Evolutionary conservation across 352 stramenopile species (phyloP).

Genomic region (Globisporangium paddicum): DNA sequence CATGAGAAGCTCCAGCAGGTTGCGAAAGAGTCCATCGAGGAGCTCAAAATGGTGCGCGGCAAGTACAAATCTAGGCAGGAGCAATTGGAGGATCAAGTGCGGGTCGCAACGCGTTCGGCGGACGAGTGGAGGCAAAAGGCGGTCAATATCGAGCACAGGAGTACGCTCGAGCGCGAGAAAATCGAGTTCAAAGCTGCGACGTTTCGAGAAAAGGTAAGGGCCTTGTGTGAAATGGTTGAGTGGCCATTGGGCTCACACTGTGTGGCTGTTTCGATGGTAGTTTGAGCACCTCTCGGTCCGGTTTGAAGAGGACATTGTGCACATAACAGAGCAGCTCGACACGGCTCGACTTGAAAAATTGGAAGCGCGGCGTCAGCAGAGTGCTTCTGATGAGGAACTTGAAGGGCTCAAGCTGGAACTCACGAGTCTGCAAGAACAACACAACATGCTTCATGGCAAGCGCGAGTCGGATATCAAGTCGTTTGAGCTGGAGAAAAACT

Average conservation of each 20-base stretch:
- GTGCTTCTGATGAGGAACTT: background rate
- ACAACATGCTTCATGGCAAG: background rate
- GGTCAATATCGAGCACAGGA: constrained; percentile 15
- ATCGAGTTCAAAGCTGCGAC: constrained; percentile 20
- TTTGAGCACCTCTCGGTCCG: constrained; percentile 11
- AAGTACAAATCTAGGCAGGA: constrained; percentile 43
- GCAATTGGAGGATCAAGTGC: constrained; percentile 30
- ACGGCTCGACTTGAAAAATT: constrained; percentile 5
- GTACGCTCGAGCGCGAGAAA: constrained; percentile 17
- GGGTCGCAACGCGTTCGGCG: constrained; percentile 20
- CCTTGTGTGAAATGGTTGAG: background rate
- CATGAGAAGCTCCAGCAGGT: constrained; percentile 49
- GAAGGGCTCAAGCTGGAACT: background rate
- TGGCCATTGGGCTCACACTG: background rate
- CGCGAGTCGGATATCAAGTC: background rate
- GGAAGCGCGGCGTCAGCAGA: background rate
- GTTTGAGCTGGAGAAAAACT: constrained; percentile 15
- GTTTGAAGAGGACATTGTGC: constrained; percentile 15
- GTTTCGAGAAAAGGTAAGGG: constrained; percentile 14
- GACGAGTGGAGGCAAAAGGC: constrained; percentile 29
- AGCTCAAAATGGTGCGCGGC: constrained; percentile 43
- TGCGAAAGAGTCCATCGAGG: constrained; percentile 40
- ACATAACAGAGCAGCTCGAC: constrained; percentile 12
- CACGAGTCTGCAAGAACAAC: background rate
- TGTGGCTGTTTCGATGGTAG: background rate